phyloP scores from a whole-genome alignment of 495 filamentous ascomycete genomes.

The Penicillium steckii region DNA sequence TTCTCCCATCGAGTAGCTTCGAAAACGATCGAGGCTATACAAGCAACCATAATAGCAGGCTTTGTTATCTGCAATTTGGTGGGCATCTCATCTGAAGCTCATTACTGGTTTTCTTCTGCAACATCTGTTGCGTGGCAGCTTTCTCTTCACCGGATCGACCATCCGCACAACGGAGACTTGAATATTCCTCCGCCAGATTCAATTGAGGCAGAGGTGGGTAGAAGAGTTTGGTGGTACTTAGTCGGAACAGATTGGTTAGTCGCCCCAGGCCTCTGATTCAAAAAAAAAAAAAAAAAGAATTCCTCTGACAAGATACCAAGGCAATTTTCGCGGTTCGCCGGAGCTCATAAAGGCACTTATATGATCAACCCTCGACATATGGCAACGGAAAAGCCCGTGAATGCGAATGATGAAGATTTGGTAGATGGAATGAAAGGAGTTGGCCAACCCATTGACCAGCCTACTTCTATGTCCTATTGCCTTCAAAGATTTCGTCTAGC shows the following conservation, averaged over 20 bases:
- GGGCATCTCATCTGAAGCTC: constrained; percentile 32
- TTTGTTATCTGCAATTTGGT: constrained; percentile 41
- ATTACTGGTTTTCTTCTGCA: constrained; percentile 31
- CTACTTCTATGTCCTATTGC: constrained; percentile 46
- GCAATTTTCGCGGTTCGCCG: constrained; percentile 37
- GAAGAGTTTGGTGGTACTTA: constrained; percentile 52
- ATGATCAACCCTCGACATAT: constrained; percentile 41
- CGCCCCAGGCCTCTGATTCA: background rate
- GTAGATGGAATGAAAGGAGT: constrained; percentile 26
- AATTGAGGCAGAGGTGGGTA: constrained; percentile 37
- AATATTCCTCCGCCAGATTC: constrained; percentile 18
- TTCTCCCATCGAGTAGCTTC: constrained; percentile 23
- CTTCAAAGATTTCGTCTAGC: constrained; percentile 44
- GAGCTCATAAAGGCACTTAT: constrained; percentile 41
- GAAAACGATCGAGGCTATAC: constrained; percentile 41
- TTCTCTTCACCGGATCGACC: constrained; percentile 42
- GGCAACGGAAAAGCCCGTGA: constrained; percentile 42
- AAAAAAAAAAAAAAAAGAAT: background rate
- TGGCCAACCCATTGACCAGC: constrained; percentile 31
- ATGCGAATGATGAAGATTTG: constrained; percentile 46
- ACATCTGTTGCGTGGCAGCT: constrained; percentile 38
- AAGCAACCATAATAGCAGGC: constrained; percentile 38
- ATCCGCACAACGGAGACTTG: constrained; percentile 15
- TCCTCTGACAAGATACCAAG: constrained; percentile 13
- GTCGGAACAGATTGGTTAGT: constrained; percentile 47